These are phyloP conservation scores for Suillus brevipes DNA, from an alignment of 768 basidiomycete genomes.

Conservation along the genomic window DNA sequence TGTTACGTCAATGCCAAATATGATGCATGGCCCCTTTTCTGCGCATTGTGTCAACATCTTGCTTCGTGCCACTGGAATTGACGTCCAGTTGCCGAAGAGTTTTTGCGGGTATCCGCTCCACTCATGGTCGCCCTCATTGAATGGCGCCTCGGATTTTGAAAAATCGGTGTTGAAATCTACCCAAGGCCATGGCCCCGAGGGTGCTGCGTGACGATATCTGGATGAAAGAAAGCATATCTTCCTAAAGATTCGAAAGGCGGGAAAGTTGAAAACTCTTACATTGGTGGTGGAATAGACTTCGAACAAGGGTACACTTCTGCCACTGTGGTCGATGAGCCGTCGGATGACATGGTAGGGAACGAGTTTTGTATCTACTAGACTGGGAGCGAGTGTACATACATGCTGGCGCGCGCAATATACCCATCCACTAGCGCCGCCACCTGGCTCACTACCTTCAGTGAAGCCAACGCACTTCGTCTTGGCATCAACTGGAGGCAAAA, in stretches of 20 bases:
- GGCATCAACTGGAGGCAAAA: background rate
- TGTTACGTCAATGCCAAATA: background rate
- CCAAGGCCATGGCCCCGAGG: constrained; percentile 45
- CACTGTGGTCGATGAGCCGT: no score
- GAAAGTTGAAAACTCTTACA: background rate
- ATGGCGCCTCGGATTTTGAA: constrained; percentile 9
- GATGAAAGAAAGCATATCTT: no score
- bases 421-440: no score
- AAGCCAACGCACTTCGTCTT: background rate
- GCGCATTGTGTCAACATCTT: constrained; percentile 23
- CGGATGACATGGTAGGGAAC: no score
- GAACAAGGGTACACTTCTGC: background rate
- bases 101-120: constrained; percentile 51
- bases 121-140: background rate
- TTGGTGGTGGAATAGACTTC: background rate
- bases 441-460: background rate
- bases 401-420: background rate
- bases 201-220: constrained; percentile 39
- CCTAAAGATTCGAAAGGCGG: background rate
- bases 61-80: constrained; percentile 38
- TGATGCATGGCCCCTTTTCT: background rate
- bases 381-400: background rate
- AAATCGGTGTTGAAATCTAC: constrained; percentile 35
- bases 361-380: background rate
- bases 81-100: constrained; percentile 58